A percentile compares a stretch with the other conserved stretches of the same genome.
phyloP scores from a whole-genome alignment of 1,139 yeast genomes.

The Geotrichum armillariae region DNA sequence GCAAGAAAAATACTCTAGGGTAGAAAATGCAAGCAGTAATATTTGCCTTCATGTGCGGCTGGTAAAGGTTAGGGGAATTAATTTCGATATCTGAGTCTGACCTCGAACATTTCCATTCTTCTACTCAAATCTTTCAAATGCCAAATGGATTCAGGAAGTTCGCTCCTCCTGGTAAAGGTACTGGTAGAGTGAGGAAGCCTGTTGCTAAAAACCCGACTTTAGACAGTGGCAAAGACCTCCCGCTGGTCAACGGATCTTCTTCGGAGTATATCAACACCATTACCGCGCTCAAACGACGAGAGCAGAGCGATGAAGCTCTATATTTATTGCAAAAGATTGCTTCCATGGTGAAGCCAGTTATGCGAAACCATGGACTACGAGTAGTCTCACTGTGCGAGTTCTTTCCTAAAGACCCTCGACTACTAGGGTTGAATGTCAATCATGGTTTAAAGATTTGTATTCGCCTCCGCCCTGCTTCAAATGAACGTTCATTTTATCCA shows the following conservation, averaged over 20 bases:
- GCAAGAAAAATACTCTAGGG: too few species aligned
- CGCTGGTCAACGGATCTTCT: constrained; percentile 13
- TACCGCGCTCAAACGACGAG: constrained; percentile 14
- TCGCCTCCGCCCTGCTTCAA: constrained; percentile 61
- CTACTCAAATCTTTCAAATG: constrained; percentile 1
- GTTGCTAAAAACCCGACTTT: not conserved
- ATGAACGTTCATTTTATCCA: constrained; percentile 60
- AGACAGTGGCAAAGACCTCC: constrained; percentile 12
- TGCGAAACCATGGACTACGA: constrained; percentile 63
- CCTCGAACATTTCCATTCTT: not conserved
- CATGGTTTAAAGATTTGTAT: constrained; percentile 74
- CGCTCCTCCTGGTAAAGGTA: constrained; percentile 3
- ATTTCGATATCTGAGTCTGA: not conserved
- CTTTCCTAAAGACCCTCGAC: constrained; percentile 66
- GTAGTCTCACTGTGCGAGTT: constrained; percentile 78
- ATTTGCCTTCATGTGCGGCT: constrained; percentile 2
- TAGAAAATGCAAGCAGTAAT: too few species aligned
- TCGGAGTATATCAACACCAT: constrained; percentile 18
- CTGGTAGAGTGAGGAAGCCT: constrained; percentile 7
- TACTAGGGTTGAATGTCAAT: constrained; percentile 86
- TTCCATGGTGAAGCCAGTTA: constrained; percentile 54
- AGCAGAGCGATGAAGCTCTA: constrained; percentile 35
- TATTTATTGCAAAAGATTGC: constrained; percentile 36
- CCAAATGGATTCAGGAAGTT: constrained; percentile 10
- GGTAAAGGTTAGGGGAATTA: not conserved